Percentiles rank a stretch among this genome's conserved stretches.
phyloP scores from a whole-genome alignment of 164 flowering plant species.

The Umbellularia californica region DNA sequence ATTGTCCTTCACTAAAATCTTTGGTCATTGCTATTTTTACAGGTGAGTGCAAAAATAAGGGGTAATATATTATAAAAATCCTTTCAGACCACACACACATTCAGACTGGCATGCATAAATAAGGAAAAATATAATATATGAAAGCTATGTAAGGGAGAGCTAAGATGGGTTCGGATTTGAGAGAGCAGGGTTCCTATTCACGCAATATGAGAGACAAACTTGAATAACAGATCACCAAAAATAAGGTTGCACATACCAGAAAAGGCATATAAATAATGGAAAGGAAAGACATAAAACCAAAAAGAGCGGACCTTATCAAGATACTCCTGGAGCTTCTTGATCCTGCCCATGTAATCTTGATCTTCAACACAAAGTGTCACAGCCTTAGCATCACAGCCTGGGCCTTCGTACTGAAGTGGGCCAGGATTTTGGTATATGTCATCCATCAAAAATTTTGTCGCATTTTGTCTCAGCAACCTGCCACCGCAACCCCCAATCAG shows the following conservation, averaged over 20 bases:
- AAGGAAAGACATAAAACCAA: not conserved
- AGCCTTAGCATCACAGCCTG: constrained; percentile 85
- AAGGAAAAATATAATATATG: no score
- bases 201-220: no score
- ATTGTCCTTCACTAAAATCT: no score
- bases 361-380: constrained; percentile 86
- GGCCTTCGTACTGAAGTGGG: constrained; percentile 96
- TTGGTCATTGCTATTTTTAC: no score
- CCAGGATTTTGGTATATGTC: constrained; percentile 97
- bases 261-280: not conserved
- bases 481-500: constrained; percentile 7
- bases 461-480: constrained; percentile 86
- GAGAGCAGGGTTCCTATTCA: no score
- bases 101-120: no score
- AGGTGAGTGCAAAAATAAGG: no score
- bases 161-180: no score
- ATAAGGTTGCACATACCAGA: not conserved
- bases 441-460: constrained; percentile 69
- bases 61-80: no score
- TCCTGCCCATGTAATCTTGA: constrained; percentile 99
- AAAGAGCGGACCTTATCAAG: constrained; percentile 66
- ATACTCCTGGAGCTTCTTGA: constrained; percentile 81
- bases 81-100: no score
- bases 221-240: no score
- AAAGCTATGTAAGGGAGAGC: no score